Base-by-base conservation (phyloP, 75 land plant genomes). In the Selaginella tamariscina region DNA sequence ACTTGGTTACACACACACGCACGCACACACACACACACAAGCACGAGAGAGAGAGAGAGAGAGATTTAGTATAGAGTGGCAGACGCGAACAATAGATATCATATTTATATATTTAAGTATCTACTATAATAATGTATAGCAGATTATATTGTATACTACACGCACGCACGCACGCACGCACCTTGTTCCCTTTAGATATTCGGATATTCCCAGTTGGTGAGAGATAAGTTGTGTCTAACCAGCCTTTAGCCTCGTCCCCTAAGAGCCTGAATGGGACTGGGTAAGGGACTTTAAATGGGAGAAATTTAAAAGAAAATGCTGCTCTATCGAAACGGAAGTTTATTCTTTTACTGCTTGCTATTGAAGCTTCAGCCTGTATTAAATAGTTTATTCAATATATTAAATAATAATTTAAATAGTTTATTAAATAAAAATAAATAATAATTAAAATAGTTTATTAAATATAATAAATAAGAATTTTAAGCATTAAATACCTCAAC, bases 241-340 rank as follows among this genome's bases (percentile, higher is more conserved):
- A 93, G 20, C 98, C 98, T 72, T 93, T 93, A 66, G 98, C 98
- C 74, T 93, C 98, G 77, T 93, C 98, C 57, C 98, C 98, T 56
- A 93, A 85, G 71, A 93, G 82, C 28, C 71, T 77, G 32, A 93
- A 93, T 1, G 98, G 98, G 2, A 93, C 98, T 5, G 98, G 98
- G 72, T 93, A 93, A 66, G 98, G 98, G 54, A 93, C 96, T 75
- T 89, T 89, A 72, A 93, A 93, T n/a, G 98, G 98, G 30, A 93
- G 71, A 70, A 89, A 93, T 44, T 80, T 89, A 30, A 93, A 86
- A 44, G 86, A 76, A 63, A 93, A 93, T 20, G 98, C 95, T 33
- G 98, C 98, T 76, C 71, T 84, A 59, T 93, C 98, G 75, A 93
- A 93, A 62, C 57, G 80, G 71, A 93, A 93, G n/a, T 86, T 79